These are phyloP conservation scores for Populus ilicifolia DNA, from an alignment of 345 rosid genomes.

Conservation along the genomic window DNA sequence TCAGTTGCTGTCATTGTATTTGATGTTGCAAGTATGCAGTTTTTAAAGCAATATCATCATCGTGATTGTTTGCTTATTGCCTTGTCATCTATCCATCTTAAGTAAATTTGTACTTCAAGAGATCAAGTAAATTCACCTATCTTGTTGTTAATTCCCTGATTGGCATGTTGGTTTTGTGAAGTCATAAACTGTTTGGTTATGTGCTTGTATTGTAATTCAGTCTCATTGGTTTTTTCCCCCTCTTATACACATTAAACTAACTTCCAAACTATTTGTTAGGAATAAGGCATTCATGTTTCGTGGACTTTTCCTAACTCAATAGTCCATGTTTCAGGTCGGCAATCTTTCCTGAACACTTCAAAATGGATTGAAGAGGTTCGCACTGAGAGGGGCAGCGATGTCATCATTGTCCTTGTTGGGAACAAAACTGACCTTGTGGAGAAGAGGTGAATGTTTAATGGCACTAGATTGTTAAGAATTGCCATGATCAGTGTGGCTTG, in stretches of 20 bases:
- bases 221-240: neutral
- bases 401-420: slow-evolving; percentile 24
- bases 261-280: neutral
- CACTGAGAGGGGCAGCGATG: slow-evolving; percentile 21
- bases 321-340: slow-evolving; percentile 10
- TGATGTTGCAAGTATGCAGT: slow-evolving; percentile 23
- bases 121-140: neutral
- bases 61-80: neutral
- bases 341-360: slow-evolving; percentile 20
- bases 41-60: neutral
- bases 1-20: slow-evolving; percentile 22
- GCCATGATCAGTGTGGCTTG: neutral
- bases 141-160: neutral
- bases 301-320: neutral
- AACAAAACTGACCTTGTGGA: slow-evolving; percentile 23
- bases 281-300: neutral
- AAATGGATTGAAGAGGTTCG: slow-evolving; percentile 28
- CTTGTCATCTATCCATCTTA: neutral
- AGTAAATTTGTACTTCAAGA: neutral
- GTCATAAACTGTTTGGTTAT: neutral
- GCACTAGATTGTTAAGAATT: neutral
- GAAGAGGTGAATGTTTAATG: slow-evolving; percentile 11
- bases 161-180: neutral
- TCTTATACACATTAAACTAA: neutral
- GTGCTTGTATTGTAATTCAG: neutral